Evolutionary conservation across 2,329 filamentous ascomycete genomes (phyloP).

Genomic region (Calonectria crousiana): DNA sequence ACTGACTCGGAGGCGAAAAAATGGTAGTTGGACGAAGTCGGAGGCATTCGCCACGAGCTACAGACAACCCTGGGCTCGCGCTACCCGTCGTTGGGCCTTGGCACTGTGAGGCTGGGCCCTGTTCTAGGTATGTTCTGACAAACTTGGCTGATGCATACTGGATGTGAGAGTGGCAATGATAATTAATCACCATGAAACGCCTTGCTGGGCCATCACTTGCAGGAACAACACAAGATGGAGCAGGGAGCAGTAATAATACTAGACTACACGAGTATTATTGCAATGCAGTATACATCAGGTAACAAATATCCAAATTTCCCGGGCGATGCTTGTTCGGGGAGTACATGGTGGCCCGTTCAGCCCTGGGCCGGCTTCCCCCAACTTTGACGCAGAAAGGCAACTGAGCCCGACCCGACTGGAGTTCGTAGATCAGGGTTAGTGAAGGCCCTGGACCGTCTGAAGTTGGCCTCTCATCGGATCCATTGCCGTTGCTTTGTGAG

Average conservation of each 20-base stretch:
- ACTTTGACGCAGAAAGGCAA: constrained; percentile 16
- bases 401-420: neutral
- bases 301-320: neutral
- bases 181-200: neutral
- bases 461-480: neutral
- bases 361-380: neutral
- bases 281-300: neutral
- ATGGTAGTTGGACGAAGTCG: neutral
- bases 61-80: neutral
- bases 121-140: neutral
- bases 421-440: constrained; percentile 11
- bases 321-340: constrained; percentile 5
- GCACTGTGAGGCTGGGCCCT: constrained; percentile 6
- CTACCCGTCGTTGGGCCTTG: constrained; percentile 10
- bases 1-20: constrained; percentile 10
- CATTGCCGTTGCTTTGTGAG: neutral
- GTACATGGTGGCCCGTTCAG: constrained; percentile 9
- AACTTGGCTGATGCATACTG: neutral
- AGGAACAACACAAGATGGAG: neutral
- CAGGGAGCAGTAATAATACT: neutral
- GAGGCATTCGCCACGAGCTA: constrained; percentile 14
- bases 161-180: constrained; percentile 3
- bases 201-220: neutral
- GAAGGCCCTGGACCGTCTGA: neutral
- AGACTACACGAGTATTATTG: neutral